phyloP scores from a whole-genome alignment of 106 monocot species.

The Dendrobium huoshanense region DNA sequence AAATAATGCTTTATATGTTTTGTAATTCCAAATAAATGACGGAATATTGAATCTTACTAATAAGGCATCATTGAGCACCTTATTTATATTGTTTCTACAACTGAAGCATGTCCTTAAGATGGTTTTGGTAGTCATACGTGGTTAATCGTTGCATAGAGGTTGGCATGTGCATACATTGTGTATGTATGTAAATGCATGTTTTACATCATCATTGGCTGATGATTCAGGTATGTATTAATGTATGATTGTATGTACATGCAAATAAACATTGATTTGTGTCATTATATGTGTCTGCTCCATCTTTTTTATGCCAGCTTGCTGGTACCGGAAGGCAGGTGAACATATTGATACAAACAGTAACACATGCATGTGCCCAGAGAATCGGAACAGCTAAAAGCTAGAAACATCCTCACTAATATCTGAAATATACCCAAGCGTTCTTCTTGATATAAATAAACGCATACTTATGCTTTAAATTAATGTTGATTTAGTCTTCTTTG shows the following conservation, averaged over 20 bases:
- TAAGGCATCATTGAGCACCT: neutral
- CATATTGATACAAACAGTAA: neutral
- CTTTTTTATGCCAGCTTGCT: neutral
- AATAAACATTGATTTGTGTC: neutral
- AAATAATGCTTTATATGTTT: neutral
- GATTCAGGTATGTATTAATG: neutral
- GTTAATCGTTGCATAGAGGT: neutral
- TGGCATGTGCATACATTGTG: neutral
- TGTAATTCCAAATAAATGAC: neutral
- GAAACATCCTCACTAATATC: neutral
- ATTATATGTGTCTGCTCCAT: neutral
- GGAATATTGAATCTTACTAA: neutral
- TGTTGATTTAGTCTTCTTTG: neutral
- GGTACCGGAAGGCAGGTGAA: neutral
- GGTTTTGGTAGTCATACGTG: neutral
- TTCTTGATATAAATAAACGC: neutral
- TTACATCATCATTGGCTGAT: neutral
- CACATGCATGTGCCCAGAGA: neutral
- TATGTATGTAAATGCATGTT: neutral
- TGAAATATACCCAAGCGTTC: too few species aligned
- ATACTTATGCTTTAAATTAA: neutral
- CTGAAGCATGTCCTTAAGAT: neutral
- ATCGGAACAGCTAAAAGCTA: neutral
- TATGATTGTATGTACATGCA: neutral
- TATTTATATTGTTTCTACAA: neutral